Evolutionary conservation across 2,329 filamentous ascomycete genomes (phyloP).

Genomic region (Alternaria burnsii): DNA sequence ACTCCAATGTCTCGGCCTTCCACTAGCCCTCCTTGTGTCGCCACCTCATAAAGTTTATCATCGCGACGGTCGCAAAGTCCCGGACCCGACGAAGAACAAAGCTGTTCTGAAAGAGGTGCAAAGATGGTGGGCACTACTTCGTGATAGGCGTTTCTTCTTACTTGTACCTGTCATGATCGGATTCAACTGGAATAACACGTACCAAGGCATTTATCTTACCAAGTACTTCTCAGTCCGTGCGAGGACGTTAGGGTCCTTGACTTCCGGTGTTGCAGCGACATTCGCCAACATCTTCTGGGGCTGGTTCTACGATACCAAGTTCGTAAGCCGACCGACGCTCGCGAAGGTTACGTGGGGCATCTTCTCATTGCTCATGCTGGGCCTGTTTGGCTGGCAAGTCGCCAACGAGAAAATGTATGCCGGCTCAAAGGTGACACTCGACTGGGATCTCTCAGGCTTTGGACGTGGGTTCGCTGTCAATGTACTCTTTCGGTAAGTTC

Average conservation of each 20-base stretch:
- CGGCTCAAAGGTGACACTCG: constrained; percentile 52
- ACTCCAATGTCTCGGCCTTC: constrained; percentile 58
- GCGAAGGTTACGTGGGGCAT: constrained; percentile 56
- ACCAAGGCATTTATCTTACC: constrained; percentile 62
- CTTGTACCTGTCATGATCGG: constrained; percentile 60
- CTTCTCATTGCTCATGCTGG: constrained; percentile 55
- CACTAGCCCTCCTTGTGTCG: constrained; percentile 57
- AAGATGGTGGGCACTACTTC: constrained; percentile 53
- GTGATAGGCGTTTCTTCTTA: constrained; percentile 57
- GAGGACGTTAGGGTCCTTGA: constrained; percentile 57
- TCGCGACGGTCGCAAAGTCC: constrained; percentile 48
- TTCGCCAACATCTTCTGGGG: constrained; percentile 60
- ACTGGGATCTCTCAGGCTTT: constrained; percentile 58
- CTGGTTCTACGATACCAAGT: constrained; percentile 59
- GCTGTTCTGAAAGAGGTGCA: constrained; percentile 50
- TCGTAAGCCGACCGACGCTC: constrained; percentile 51
- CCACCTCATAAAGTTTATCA: constrained; percentile 58
- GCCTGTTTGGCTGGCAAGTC: constrained; percentile 59
- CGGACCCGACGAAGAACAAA: constrained; percentile 49
- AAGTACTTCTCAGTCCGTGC: constrained; percentile 63
- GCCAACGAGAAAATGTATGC: constrained; percentile 59
- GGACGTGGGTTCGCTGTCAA: constrained; percentile 59
- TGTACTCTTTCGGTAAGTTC: constrained; percentile 55
- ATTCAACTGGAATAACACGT: constrained; percentile 62
- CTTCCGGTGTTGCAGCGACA: constrained; percentile 57